phyloP scores from a whole-genome alignment of 2,329 filamentous ascomycete species.

The Myriosclerotinia scirpicola region DNA sequence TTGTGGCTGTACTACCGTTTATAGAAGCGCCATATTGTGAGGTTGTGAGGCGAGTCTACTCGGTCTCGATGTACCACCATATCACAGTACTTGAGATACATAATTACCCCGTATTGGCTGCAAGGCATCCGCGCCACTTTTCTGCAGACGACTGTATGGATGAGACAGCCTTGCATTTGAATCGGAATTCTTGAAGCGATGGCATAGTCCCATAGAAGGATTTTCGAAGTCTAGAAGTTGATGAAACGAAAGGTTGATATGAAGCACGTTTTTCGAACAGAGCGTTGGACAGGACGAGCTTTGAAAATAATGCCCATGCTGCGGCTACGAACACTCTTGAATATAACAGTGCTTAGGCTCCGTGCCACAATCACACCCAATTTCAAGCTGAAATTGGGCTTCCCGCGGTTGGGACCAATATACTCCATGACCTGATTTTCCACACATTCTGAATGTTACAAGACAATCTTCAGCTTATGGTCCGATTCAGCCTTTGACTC shows the following conservation, averaged over 20 bases:
- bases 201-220: background rate
- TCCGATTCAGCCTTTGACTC: background rate
- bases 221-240: background rate
- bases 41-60: background rate
- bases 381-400: background rate
- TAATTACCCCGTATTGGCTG: background rate
- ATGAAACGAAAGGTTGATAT: background rate
- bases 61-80: background rate
- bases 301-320: background rate
- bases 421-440: too few species aligned
- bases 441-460: background rate
- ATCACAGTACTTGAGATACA: background rate
- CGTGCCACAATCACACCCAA: background rate
- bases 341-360: background rate
- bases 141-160: background rate
- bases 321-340: background rate
- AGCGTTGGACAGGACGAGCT: background rate
- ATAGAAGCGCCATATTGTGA: background rate
- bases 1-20: background rate
- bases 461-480: background rate
- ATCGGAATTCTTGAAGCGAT: slow-evolving; percentile 7
- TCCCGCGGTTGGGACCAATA: background rate
- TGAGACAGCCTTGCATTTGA: background rate
- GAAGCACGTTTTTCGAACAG: slow-evolving; percentile 12
- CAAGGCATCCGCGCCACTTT: background rate